Percentiles rank a stretch among this genome's conserved stretches.
These are phyloP conservation scores for Penicillium lividum DNA, from an alignment of 495 filamentous ascomycete species.

Conservation along the genomic window DNA sequence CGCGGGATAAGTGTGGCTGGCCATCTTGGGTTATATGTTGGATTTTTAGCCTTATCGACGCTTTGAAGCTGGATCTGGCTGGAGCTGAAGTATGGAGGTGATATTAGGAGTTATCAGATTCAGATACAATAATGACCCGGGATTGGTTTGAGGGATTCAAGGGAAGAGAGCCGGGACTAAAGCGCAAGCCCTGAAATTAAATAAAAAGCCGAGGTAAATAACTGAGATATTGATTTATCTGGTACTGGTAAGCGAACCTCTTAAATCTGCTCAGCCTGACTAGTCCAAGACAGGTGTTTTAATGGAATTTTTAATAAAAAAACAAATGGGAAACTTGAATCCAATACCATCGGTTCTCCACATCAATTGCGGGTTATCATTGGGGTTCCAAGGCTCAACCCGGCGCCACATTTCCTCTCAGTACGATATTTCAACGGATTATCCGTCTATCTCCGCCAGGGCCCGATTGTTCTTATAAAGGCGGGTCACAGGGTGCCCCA, in stretches of 20 bases:
- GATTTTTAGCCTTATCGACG: background rate
- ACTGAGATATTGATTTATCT: background rate
- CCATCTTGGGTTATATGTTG: constrained; percentile 15
- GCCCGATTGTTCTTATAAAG: background rate
- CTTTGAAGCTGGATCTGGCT: background rate
- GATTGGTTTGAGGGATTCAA: background rate
- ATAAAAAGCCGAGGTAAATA: constrained; percentile 5
- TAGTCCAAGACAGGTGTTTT: constrained; percentile 2
- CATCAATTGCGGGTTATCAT: background rate
- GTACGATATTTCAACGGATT: background rate
- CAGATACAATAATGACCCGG: background rate
- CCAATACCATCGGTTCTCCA: constrained; percentile 3
- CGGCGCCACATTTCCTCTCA: constrained; percentile 1
- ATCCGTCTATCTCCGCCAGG: background rate
- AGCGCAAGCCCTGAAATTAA: constrained; percentile 1
- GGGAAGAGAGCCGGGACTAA: background rate
- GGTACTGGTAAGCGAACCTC: background rate
- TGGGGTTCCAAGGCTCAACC: constrained; percentile 4
- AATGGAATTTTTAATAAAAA: background rate
- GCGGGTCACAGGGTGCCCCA: background rate
- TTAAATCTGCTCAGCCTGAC: background rate
- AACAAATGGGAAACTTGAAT: background rate
- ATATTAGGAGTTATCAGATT: background rate
- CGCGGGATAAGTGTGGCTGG: constrained; percentile 22
- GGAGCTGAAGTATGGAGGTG: background rate